Evolutionary conservation across 768 basidiomycete species (phyloP).

Genomic region (Dentipellis sp.): DNA sequence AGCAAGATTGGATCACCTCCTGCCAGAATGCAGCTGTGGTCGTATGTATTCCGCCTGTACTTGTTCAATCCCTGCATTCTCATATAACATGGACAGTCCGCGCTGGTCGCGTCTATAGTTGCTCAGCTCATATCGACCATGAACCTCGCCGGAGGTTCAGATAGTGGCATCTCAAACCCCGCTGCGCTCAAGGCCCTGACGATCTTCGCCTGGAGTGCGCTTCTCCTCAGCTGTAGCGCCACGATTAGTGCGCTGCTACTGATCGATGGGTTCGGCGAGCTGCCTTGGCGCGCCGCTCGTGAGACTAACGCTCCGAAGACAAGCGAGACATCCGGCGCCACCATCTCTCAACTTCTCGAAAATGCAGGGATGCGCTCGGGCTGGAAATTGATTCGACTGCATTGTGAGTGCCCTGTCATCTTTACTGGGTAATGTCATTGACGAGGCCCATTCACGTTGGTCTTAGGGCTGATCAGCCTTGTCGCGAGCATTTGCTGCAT

Average conservation of each 20-base stretch:
- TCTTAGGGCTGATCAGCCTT: not conserved
- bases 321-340: not conserved
- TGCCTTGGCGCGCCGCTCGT: constrained; percentile 2
- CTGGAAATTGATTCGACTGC: not conserved
- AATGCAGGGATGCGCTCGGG: not conserved
- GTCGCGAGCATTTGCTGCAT: not conserved
- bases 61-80: not conserved
- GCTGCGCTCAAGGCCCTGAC: constrained; percentile 1
- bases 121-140: constrained; percentile 9
- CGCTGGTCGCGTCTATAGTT: constrained; percentile 8
- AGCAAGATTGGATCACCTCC: not conserved
- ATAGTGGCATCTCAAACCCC: not conserved
- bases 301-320: not conserved
- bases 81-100: not conserved
- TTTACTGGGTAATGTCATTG: not conserved
- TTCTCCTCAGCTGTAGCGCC: constrained; percentile 11
- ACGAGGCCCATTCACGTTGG: not conserved
- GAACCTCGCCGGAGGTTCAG: not conserved
- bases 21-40: constrained; percentile 1
- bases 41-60: not conserved
- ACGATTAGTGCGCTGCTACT: constrained; percentile 11
- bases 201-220: constrained; percentile 11
- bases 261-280: constrained; percentile 6
- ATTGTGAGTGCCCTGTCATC: not conserved
- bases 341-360: not conserved